Percentiles rank a stretch among this genome's conserved stretches.
Evolutionary conservation across 768 basidiomycete genomes (phyloP).

Genomic region (Mrakia gelida): DNA sequence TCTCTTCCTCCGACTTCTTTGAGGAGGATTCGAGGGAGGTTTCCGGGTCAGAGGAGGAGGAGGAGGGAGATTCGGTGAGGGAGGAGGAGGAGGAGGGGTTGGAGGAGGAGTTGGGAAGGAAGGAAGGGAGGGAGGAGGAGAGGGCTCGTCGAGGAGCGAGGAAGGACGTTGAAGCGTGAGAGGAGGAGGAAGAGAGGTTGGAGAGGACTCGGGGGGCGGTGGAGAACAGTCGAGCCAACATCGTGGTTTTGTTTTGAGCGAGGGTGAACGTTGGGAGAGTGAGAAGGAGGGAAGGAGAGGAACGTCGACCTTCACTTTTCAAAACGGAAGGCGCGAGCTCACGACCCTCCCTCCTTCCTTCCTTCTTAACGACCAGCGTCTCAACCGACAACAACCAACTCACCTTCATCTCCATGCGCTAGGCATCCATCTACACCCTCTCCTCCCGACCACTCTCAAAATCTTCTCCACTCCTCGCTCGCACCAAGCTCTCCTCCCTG

Average conservation of each 20-base stretch:
- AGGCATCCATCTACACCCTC: not conserved
- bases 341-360: not conserved
- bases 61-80: not conserved
- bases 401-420: not conserved
- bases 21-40: not conserved
- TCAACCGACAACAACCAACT: too few relatives aligned
- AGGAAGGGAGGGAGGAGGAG: slow-evolving; percentile 11
- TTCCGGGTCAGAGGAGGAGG: not conserved
- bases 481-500: not conserved
- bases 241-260: not conserved
- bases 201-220: not conserved
- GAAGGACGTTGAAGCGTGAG: not conserved
- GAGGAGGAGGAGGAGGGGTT: not conserved
- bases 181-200: not conserved
- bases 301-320: not conserved
- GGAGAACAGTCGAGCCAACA: not conserved
- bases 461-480: not conserved
- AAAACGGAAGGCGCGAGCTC: not conserved
- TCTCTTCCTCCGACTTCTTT: not conserved
- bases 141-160: not conserved
- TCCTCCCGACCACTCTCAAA: not conserved
- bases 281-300: not conserved
- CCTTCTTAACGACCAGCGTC: not conserved
- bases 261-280: not conserved
- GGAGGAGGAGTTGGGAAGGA: not conserved